phyloP scores from a whole-genome alignment of 1,284 basidiomycete genomes.

The Ceratobasidium theobromae region DNA sequence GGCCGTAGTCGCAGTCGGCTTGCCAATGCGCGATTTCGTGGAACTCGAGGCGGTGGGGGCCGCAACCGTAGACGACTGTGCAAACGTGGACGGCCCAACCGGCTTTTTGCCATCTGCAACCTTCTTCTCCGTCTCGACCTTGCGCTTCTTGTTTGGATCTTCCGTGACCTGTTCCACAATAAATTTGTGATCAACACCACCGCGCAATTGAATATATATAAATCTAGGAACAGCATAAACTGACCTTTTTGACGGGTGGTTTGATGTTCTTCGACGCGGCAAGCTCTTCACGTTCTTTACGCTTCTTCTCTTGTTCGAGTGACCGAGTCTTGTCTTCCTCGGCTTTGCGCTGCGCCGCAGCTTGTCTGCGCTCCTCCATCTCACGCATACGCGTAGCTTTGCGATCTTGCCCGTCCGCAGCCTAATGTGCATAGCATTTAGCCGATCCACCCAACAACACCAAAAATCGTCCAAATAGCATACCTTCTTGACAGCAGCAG shows the following conservation, averaged over 20 bases:
- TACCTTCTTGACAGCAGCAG: constrained; percentile 82
- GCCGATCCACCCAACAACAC: neutral
- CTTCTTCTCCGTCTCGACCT: constrained; percentile 60
- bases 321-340: constrained; percentile 71
- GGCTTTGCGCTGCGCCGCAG: constrained; percentile 68
- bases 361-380: constrained; percentile 74
- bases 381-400: constrained; percentile 72
- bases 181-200: no score
- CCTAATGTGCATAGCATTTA: constrained; percentile 52
- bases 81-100: constrained; percentile 45
- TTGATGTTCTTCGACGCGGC: constrained; percentile 57
- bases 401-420: constrained; percentile 82
- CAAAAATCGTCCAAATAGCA: constrained; percentile 10
- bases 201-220: constrained; percentile 2
- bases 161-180: constrained; percentile 50
- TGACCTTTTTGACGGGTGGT: constrained; percentile 38
- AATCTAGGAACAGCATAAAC: constrained; percentile 38
- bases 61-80: constrained; percentile 7
- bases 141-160: constrained; percentile 69
- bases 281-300: constrained; percentile 72
- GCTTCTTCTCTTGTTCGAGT: constrained; percentile 66
- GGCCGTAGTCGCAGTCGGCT: constrained; percentile 41
- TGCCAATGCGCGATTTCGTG: constrained; percentile 45
- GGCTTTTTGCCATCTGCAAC: constrained; percentile 58
- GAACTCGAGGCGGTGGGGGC: neutral